A percentile compares a stretch with the other conserved stretches of the same genome.
Evolutionary conservation across 2,329 filamentous ascomycete genomes (phyloP).

Genomic region (Nakataea oryzae): DNA sequence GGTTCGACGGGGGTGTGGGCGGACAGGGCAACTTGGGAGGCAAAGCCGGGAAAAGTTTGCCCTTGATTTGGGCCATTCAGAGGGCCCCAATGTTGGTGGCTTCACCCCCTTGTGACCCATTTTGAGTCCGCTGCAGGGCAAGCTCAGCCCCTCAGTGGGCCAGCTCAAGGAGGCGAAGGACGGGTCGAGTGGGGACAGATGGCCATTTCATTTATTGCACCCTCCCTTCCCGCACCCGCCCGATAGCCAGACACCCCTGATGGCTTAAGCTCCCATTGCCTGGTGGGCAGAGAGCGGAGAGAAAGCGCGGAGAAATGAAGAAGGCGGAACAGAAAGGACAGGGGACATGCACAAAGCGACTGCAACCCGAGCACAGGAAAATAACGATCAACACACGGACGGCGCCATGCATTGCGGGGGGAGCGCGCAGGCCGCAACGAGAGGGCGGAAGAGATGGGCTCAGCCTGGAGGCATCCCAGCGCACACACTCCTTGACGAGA

Average conservation of each 20-base stretch:
- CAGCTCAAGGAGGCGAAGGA: neutral
- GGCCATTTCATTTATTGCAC: slow-evolving; percentile 4
- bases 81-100: neutral
- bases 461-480: neutral
- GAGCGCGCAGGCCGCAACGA: neutral
- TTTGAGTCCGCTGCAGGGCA: neutral
- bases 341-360: neutral
- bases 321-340: neutral
- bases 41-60: neutral
- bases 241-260: neutral
- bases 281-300: neutral
- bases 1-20: neutral
- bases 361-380: neutral
- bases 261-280: neutral
- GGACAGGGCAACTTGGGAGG: neutral
- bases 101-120: slow-evolving; percentile 3
- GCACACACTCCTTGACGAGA: neutral
- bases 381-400: neutral
- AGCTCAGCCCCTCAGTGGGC: slow-evolving; percentile 3
- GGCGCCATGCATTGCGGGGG: neutral
- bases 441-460: neutral
- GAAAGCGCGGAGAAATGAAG: neutral
- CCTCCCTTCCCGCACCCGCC: neutral
- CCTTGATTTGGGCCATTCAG: neutral
- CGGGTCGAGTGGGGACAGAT: neutral